phyloP scores from a whole-genome alignment of 257 asterid genomes.

The Marsdenia floribunda region DNA sequence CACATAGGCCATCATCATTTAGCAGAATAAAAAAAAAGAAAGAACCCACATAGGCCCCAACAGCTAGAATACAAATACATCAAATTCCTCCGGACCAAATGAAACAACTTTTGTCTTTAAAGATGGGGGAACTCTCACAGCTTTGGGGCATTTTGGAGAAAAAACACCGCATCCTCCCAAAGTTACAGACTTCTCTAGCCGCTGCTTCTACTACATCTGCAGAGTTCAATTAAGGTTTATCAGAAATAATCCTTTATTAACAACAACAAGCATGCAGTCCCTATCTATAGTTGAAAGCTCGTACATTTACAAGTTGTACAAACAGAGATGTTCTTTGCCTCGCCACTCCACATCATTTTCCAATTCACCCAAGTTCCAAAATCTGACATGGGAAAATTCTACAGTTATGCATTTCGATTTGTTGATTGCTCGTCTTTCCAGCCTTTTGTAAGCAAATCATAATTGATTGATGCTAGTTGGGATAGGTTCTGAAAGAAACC shows the following conservation, averaged over 20 bases:
- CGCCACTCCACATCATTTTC: slow-evolving; percentile 12
- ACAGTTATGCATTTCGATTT: slow-evolving; percentile 39
- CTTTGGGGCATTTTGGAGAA: not conserved
- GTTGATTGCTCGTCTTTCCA: slow-evolving; percentile 70
- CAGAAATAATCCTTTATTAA: not conserved
- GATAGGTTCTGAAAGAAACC: slow-evolving; percentile 66
- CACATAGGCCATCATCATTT: not conserved
- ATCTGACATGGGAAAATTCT: slow-evolving; percentile 1
- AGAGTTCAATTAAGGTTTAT: not conserved
- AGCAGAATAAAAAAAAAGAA: not conserved
- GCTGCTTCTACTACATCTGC: slow-evolving; percentile 20
- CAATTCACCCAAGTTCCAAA: slow-evolving; percentile 6
- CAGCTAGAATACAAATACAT: not conserved
- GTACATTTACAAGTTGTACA: slow-evolving; percentile 43
- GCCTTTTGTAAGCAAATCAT: slow-evolving; percentile 85
- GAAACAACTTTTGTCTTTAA: not conserved
- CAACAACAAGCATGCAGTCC: not conserved
- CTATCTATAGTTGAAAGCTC: not conserved
- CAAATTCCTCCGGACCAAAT: slow-evolving; percentile 4
- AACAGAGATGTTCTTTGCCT: slow-evolving; percentile 9
- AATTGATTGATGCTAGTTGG: slow-evolving; percentile 94
- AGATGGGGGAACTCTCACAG: not conserved
- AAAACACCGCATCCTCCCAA: slow-evolving; percentile 3
- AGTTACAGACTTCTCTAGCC: slow-evolving; percentile 9
- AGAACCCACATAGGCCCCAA: not conserved